A percentile compares a stretch with the other conserved stretches of the same genome.
Evolutionary conservation across 768 basidiomycete species (phyloP).

Genomic region (Kwoniella pini): DNA sequence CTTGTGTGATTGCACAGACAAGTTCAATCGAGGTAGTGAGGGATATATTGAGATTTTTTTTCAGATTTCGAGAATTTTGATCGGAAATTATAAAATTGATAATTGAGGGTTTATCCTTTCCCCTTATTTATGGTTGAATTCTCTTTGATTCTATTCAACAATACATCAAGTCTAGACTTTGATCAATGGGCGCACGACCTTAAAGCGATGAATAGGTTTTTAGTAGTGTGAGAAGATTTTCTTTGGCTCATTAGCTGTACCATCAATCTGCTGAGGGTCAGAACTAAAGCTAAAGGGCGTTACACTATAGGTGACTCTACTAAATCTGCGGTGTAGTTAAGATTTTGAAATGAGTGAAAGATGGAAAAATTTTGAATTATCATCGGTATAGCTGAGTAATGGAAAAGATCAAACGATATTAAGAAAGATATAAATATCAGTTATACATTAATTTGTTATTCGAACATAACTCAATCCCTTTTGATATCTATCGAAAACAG

Average conservation of each 20-base stretch:
- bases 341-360: too few relatives aligned
- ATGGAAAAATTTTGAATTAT: too few relatives aligned
- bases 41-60: background rate
- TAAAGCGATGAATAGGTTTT: conserved; percentile 1
- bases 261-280: background rate
- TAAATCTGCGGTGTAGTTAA: background rate
- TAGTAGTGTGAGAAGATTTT: conserved; percentile 2
- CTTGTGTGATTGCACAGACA: conserved; percentile 3
- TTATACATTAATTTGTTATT: too few relatives aligned
- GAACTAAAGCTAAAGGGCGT: background rate
- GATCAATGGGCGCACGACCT: conserved; percentile 3
- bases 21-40: background rate
- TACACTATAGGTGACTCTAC: background rate
- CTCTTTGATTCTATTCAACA: background rate
- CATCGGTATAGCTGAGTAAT: too few relatives aligned
- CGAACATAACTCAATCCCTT: too few relatives aligned
- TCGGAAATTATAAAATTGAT: background rate
- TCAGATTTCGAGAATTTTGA: background rate
- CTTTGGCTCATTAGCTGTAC: background rate
- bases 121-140: background rate
- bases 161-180: background rate
- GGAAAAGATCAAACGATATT: too few relatives aligned
- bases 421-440: too few relatives aligned
- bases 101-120: background rate
- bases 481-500: too few relatives aligned